Conservation (phyloP, 129 eudicot genomes). For the Smallanthus sonchifolius region DNA sequence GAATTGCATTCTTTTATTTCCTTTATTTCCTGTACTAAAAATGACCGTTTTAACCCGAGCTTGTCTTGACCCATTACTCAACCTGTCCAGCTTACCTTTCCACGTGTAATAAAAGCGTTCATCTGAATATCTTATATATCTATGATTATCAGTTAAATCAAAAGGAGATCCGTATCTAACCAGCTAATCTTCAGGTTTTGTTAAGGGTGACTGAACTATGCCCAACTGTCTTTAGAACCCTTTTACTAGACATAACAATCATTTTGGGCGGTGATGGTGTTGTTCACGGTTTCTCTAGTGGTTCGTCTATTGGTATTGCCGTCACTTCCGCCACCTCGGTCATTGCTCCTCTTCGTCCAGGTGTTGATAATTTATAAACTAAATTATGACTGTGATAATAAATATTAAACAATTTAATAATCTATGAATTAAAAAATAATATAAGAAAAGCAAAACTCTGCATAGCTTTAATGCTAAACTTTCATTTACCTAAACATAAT, state of each 20-base stretch:
- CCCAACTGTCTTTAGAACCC: slow-evolving; percentile 44
- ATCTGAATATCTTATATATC: not conserved
- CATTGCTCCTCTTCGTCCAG: too few species aligned
- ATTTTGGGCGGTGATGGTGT: too few species aligned
- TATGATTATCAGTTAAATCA: not conserved
- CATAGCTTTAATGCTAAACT: too few species aligned
- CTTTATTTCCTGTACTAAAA: not conserved
- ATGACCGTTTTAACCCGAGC: not conserved
- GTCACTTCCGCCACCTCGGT: too few species aligned
- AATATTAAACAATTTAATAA: too few species aligned
- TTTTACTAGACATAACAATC: slow-evolving; percentile 30
- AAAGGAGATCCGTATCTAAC: not conserved
- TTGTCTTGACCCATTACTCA: not conserved
- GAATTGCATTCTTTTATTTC: slow-evolving; percentile 24
- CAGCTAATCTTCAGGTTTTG: not conserved
- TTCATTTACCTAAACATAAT: too few species aligned
- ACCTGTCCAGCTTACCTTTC: not conserved
- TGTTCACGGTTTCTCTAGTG: too few species aligned
- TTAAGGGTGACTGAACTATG: slow-evolving; percentile 33
- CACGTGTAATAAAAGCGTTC: not conserved
- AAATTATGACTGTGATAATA: too few species aligned
- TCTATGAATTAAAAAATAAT: too few species aligned
- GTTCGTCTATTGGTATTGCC: too few species aligned
- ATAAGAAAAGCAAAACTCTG: too few species aligned
- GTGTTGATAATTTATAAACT: too few species aligned